These are phyloP conservation scores for Mortierella sp. DNA, from an alignment of 371 early-diverging fungal species.

Conservation along the genomic window DNA sequence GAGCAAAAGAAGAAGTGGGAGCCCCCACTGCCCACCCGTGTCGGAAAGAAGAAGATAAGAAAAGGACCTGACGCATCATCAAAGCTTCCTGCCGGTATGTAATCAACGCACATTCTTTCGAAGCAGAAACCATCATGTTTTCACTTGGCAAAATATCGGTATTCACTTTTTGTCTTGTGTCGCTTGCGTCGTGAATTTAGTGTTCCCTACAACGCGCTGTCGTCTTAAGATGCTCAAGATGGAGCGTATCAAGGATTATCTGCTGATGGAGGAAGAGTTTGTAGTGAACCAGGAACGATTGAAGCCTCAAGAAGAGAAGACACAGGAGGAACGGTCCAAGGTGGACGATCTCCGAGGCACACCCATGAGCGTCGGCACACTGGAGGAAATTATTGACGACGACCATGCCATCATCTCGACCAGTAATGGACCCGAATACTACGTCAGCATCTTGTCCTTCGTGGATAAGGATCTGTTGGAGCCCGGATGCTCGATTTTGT, in stretches of 20 bases:
- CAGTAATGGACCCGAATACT: conserved; percentile 97
- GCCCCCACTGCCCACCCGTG: conserved; percentile 97
- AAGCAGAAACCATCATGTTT: no score
- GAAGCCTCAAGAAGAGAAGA: conserved; percentile 96
- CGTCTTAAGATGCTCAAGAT: conserved; percentile 95
- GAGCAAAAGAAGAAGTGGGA: conserved; percentile 98
- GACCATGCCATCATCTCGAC: conserved; percentile 99
- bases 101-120: background rate
- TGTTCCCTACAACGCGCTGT: conserved; percentile 97
- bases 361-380: conserved; percentile 98
- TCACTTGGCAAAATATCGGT: no score
- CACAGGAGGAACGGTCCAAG: conserved; percentile 90
- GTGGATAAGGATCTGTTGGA: conserved; percentile 99
- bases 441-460: conserved; percentile 98
- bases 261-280: conserved; percentile 98
- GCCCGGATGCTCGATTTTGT: conserved; percentile 97
- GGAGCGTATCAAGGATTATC: conserved; percentile 98
- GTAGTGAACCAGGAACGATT: conserved; percentile 96
- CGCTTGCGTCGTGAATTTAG: no score
- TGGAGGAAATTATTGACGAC: conserved; percentile 99
- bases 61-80: conserved; percentile 94
- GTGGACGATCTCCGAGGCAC: conserved; percentile 99
- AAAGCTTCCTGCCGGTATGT: conserved; percentile 91
- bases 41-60: conserved; percentile 96
- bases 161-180: no score